Evolutionary conservation across 768 basidiomycete genomes (phyloP), one percentile per base, ranked within the genome.

Genomic region (Leccinum obscurum): DNA sequence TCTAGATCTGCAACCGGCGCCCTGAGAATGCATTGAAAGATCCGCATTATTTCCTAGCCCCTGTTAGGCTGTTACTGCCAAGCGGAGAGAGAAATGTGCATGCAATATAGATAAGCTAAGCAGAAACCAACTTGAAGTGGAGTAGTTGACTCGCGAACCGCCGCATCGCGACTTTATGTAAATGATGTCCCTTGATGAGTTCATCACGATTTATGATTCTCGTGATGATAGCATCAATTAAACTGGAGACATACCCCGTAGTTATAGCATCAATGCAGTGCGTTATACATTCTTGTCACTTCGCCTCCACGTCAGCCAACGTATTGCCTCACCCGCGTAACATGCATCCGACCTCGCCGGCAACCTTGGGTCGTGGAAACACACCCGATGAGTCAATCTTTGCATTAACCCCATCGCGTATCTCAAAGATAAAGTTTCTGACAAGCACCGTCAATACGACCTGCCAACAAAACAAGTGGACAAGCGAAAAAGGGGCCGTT

Each of bases 371-470:
- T 20, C 67, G 24, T 0, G 55, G 54, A 46, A 63, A 32, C 6
- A 64, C 1, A 1, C 62, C 56, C 60, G 2, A 56, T 26, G 4
- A 61, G 30, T 30, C 65, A 7, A 66, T 30, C 44, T 55, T 37
- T 2, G 68, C 20, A 4, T 60, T 55, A 0, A 75, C 73, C 1
- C 81, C 83, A 46, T 83, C 81, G 2, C 54, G 57, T 32, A 70
- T 13, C 53, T 65, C 70, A 22, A 70, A 67, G 0, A 75, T 66
- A 64, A 81, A 83, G 4, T 77, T 77, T 30, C 62, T 66, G 46
- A 81, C 70, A 14, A 84, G 68, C 24, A 81, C 76, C 1, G 69
- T 69, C 3, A 83, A 64, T 0, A 78, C 77, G n/a, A 74, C 75
- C 82, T 83, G 39, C n/a, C 14, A 30, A 48, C 34, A 17, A 41